phyloP scores from a whole-genome alignment of 768 basidiomycete genomes.

The Tulasnella sp. region DNA sequence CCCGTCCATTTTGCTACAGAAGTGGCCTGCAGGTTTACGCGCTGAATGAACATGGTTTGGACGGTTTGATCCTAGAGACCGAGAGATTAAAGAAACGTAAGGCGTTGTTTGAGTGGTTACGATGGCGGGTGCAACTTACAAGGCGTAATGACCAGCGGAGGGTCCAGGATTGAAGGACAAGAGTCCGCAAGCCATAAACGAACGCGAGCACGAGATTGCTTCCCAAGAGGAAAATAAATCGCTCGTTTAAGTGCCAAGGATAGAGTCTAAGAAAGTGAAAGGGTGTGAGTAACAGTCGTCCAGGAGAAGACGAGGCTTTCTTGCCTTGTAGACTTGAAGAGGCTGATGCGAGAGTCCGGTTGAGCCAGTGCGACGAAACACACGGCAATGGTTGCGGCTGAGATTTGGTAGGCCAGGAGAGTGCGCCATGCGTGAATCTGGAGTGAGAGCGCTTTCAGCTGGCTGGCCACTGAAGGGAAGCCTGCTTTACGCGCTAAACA shows the following conservation, averaged over 20 bases:
- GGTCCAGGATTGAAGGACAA: background rate
- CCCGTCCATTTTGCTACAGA: conserved; percentile 37
- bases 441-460: conserved; percentile 1
- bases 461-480: background rate
- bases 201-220: conserved; percentile 33
- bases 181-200: conserved; percentile 29
- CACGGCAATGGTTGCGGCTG: conserved; percentile 20
- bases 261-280: conserved; percentile 24
- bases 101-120: background rate
- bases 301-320: background rate
- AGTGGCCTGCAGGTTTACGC: conserved; percentile 28
- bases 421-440: background rate
- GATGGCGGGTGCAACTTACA: background rate
- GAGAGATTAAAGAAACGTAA: background rate
- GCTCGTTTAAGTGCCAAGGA: conserved; percentile 35
- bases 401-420: conserved; percentile 3
- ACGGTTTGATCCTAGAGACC: background rate
- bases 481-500: background rate
- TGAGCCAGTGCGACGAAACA: conserved; percentile 1
- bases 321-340: conserved; percentile 34
- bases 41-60: background rate
- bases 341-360: conserved; percentile 1
- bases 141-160: conserved; percentile 15
- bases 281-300: background rate
- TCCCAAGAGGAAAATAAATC: conserved; percentile 33